Percentiles rank a stretch among this genome's conserved stretches.
These are phyloP conservation scores for Medicago ruthenica DNA, from an alignment of 306 rosid genomes.

Conservation along the genomic window DNA sequence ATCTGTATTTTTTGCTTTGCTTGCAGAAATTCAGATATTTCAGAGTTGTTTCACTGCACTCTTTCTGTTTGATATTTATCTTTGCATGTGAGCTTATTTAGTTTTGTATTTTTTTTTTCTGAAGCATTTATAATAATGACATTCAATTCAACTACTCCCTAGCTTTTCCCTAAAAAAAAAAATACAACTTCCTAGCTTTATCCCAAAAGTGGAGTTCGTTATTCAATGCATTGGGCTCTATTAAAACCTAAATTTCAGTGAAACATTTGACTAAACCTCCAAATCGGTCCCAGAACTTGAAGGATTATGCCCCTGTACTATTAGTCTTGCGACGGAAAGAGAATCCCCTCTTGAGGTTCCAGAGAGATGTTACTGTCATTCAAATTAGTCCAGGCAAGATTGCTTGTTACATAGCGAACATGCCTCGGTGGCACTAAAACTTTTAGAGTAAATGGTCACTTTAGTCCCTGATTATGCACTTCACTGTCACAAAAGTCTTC, in stretches of 20 bases:
- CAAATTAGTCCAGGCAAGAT: neutral
- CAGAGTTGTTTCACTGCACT: slow-evolving; percentile 24
- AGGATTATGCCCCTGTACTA: neutral
- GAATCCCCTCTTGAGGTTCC: too few relatives aligned
- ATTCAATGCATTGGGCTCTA: neutral
- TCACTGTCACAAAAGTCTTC: too few relatives aligned
- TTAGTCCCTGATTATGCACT: too few relatives aligned
- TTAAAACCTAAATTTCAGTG: slow-evolving; percentile 1
- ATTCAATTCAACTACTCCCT: neutral
- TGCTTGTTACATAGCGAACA: neutral
- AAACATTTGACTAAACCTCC: neutral
- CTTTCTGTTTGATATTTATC: slow-evolving; percentile 28
- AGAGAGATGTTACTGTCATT: neutral
- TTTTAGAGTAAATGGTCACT: too few relatives aligned
- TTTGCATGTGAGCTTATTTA: slow-evolving; percentile 12
- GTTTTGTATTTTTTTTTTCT: neutral
- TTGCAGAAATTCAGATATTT: too few relatives aligned
- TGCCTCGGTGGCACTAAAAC: neutral
- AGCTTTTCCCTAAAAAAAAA: neutral
- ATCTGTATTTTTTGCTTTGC: too few relatives aligned
- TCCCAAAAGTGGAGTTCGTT: neutral
- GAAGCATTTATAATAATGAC: slow-evolving; percentile 25
- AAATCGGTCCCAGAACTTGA: neutral
- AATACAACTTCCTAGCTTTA: neutral
- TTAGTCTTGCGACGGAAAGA: neutral